Base-by-base conservation (phyloP, 306 rosid genomes). In the Ormosia semicastrata region DNA sequence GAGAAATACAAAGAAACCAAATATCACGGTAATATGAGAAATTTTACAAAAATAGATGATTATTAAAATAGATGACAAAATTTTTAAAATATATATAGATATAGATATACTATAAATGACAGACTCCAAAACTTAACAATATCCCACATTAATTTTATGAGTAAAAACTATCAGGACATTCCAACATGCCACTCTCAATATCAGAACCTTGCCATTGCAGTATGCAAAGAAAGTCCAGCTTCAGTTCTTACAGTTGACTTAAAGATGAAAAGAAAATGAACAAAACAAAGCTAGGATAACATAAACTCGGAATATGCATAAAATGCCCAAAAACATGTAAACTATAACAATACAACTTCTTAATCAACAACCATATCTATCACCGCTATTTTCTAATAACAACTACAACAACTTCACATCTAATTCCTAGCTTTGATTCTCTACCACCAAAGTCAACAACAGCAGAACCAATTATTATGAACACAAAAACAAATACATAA, bases 1-100 rank as follows among this genome's bases (percentile, higher is more conserved):
- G 66, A 74, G n/a, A 85, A 59, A 74, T 12, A 66, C 32, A 68
- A 53, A 60, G 15, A 80, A 53, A 66, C 75, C 43, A 79, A 46
- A 69, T 39, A 73, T 62, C 60, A 13, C 34, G 69, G 43, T 24
- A 75, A 79, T 68, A 74, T 7, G 12, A 67, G 5, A 49, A n/a
- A 3, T 30, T 11, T 54, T 58, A 47, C 43, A 32, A 40, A 24
- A 63, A 76, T 4, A 30, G 32, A 60, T n/a, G 39, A 73, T 66
- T 14, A 36, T 60, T 46, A 8, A 62, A 84, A 32, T 59, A 8
- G 8, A 70, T 43, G 65, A 41, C 77, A 32, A 37, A 75, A 9
- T 9, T 14, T 15, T 2, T 1, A 33, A 71, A 71, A 46, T 67
- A 39, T 15, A 46, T 6, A 40, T 8, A 47, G 14, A 43, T 53